A percentile compares a stretch with the other conserved stretches of the same genome.
Evolutionary conservation across 2,329 filamentous ascomycete species (phyloP).

Genomic region (Huntiella decipiens): DNA sequence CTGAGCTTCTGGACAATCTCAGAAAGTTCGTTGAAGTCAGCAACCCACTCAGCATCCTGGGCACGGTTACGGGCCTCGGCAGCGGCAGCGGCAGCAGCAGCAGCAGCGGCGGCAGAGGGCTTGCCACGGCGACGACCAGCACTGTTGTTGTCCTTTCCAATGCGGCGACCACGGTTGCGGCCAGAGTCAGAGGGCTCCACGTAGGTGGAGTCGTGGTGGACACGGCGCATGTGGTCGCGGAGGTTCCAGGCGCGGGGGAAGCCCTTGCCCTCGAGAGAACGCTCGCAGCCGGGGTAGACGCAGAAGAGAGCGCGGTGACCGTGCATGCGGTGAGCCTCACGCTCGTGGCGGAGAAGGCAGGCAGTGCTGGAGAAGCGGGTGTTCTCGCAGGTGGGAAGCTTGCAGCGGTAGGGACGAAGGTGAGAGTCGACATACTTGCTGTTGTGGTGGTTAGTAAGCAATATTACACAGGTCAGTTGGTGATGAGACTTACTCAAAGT

Average conservation of each 20-base stretch:
- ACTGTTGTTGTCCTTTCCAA: constrained; percentile 1
- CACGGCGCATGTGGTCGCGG: constrained; percentile 90
- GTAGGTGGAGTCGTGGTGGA: constrained; percentile 48
- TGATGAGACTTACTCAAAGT: constrained; percentile 68
- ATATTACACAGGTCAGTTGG: not conserved
- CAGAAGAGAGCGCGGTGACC: constrained; percentile 88
- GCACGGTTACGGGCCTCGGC: constrained; percentile 14
- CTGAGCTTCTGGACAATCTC: constrained; percentile 32
- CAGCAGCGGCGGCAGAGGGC: constrained; percentile 12
- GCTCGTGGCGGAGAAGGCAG: constrained; percentile 82
- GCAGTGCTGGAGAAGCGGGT: constrained; percentile 88
- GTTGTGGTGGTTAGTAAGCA: constrained; percentile 9
- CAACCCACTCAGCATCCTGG: constrained; percentile 29
- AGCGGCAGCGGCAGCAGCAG: constrained; percentile 9
- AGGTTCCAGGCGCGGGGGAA: constrained; percentile 94
- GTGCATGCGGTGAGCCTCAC: constrained; percentile 89
- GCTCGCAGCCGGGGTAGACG: constrained; percentile 72
- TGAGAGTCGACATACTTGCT: constrained; percentile 98
- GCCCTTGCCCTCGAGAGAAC: constrained; percentile 62
- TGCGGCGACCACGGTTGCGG: constrained; percentile 14
- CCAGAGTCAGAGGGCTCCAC: constrained; percentile 23
- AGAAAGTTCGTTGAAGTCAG: constrained; percentile 45
- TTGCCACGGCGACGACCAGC: constrained; percentile 10
- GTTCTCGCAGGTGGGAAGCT: constrained; percentile 63
- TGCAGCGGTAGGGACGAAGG: constrained; percentile 90